A percentile compares a stretch with the other conserved stretches of the same genome.
phyloP scores from a whole-genome alignment of 2,329 filamentous ascomycete species.

The Aspergillus arachidicola region DNA sequence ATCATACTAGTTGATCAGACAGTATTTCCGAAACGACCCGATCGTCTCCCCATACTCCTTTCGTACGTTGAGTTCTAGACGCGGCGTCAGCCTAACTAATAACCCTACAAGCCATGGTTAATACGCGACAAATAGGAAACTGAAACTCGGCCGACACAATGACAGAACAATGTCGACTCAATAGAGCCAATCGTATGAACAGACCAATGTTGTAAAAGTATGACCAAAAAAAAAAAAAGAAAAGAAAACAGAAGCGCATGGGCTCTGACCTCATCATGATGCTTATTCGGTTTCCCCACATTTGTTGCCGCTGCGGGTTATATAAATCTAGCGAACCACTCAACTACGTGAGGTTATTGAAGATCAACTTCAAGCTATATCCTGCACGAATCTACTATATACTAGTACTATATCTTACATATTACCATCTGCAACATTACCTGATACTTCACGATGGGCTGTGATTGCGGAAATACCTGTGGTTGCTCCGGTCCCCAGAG shows the following conservation, averaged over 20 bases:
- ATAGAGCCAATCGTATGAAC: not conserved
- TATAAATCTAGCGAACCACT: not conserved
- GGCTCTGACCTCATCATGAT: slow-evolving; percentile 30
- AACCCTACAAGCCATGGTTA: not conserved
- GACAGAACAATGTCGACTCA: not conserved
- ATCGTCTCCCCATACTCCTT: not conserved
- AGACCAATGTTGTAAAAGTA: not conserved
- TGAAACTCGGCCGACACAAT: not conserved
- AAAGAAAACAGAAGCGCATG: not conserved
- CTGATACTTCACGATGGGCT: slow-evolving; percentile 31
- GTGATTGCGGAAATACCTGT: slow-evolving; percentile 38
- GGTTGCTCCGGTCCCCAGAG: slow-evolving; percentile 33
- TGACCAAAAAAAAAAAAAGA: not conserved
- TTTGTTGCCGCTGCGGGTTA: not conserved
- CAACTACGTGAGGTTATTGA: not conserved
- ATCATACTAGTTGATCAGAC: not conserved
- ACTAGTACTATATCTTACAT: not conserved
- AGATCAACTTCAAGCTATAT: not conserved
- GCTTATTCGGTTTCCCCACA: slow-evolving; percentile 12
- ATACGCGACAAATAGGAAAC: not conserved
- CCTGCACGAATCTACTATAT: not conserved
- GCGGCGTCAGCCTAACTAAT: too few relatives aligned
- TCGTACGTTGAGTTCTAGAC: too few relatives aligned
- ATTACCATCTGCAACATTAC: not conserved
- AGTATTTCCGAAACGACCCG: not conserved